A percentile compares a stretch with the other conserved stretches of the same genome.
These are phyloP conservation scores for Arabidopsis suecica DNA, from an alignment of 345 rosid species.

Conservation along the genomic window DNA sequence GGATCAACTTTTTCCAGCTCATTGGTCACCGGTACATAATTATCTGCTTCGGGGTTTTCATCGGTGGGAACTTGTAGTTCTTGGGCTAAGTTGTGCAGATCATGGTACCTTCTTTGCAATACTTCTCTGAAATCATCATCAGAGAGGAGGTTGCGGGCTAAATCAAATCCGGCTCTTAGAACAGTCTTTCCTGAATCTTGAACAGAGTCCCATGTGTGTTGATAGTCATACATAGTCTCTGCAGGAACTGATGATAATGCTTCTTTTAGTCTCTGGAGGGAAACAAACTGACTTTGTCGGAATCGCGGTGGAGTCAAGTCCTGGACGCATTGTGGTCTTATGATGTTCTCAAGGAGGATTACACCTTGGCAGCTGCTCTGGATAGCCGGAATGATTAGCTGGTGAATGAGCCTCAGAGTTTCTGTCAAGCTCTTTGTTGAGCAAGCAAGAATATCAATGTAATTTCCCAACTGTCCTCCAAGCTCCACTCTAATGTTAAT, in stretches of 20 bases:
- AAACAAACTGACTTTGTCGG: conserved; percentile 70
- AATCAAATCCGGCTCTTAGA: conserved; percentile 73
- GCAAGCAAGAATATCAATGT: conserved; percentile 87
- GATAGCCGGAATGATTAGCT: conserved; percentile 80
- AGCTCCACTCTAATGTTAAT: conserved; percentile 81
- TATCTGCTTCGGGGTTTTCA: conserved; percentile 48
- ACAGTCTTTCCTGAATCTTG: conserved; percentile 68
- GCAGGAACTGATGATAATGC: conserved; percentile 92
- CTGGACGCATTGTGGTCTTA: conserved; percentile 82
- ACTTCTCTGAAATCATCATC: conserved; percentile 97
- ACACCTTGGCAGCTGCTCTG: conserved; percentile 84
- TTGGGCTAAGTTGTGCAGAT: conserved; percentile 77
- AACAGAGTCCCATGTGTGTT: conserved; percentile 86
- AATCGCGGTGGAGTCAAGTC: conserved; percentile 77
- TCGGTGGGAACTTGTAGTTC: conserved; percentile 76
- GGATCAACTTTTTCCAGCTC: conserved; percentile 74
- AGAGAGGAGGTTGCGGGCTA: conserved; percentile 87
- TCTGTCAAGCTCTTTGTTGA: conserved; percentile 89
- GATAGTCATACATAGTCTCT: conserved; percentile 90
- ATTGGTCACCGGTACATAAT: conserved; percentile 54
- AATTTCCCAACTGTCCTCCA: conserved; percentile 88
- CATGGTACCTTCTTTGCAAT: conserved; percentile 80
- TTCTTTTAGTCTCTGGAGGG: conserved; percentile 73
- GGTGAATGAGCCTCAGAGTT: conserved; percentile 76
- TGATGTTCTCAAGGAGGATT: conserved; percentile 73